Percentiles rank a stretch among this genome's conserved stretches.
phyloP scores from a whole-genome alignment of 441 rosid genomes.

The Melastoma candidum region DNA sequence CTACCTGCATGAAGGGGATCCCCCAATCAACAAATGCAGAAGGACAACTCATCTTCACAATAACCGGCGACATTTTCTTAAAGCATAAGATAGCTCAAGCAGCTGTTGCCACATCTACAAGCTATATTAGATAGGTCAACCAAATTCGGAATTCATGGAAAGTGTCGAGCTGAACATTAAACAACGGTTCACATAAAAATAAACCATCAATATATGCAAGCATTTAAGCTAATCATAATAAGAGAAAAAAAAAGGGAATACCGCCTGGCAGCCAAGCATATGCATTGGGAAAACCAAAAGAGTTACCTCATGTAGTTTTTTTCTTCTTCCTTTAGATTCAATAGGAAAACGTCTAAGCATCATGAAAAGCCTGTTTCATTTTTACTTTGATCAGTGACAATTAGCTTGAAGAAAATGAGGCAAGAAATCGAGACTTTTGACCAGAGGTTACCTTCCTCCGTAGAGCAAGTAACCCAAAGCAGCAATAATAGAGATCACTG shows the following conservation, averaged over 20 bases:
- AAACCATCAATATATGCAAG: not conserved
- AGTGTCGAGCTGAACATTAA: too few relatives aligned
- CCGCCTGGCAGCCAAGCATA: not conserved
- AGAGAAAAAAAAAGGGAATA: not conserved
- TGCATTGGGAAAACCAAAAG: too few relatives aligned
- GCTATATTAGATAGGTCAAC: too few relatives aligned
- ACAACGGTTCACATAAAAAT: too few relatives aligned
- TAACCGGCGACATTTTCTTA: too few relatives aligned
- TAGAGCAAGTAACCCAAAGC: slow-evolving; percentile 53
- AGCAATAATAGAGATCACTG: slow-evolving; percentile 56
- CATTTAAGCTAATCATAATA: not conserved
- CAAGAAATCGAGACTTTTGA: not conserved
- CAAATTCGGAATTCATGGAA: too few relatives aligned
- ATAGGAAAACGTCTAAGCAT: slow-evolving; percentile 8
- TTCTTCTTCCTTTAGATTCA: slow-evolving; percentile 11
- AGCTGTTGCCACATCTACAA: too few relatives aligned
- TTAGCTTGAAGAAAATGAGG: too few relatives aligned
- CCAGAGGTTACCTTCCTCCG: slow-evolving; percentile 43
- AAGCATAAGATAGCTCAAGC: too few relatives aligned
- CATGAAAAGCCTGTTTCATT: slow-evolving; percentile 2
- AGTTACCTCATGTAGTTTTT: slow-evolving; percentile 7
- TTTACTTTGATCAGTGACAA: too few relatives aligned
- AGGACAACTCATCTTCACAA: too few relatives aligned
- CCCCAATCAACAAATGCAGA: too few relatives aligned
- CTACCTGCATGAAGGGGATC: slow-evolving; percentile 11